These are phyloP conservation scores for Nakataea oryzae DNA, from an alignment of 2,329 filamentous ascomycete species.

Conservation along the genomic window DNA sequence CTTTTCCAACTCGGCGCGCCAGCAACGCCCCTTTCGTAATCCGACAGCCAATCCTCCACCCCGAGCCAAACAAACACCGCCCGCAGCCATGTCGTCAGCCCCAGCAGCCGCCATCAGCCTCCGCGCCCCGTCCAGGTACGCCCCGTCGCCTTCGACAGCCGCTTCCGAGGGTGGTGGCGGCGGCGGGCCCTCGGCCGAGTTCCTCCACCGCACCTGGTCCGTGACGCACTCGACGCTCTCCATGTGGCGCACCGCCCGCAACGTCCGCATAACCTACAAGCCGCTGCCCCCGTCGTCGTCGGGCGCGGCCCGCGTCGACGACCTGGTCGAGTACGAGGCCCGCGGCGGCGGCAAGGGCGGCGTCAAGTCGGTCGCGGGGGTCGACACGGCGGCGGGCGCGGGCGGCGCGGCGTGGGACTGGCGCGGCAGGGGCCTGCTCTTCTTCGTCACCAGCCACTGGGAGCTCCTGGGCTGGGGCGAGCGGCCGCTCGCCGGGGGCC, in stretches of 20 bases:
- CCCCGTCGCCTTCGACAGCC: conserved; percentile 14
- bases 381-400: conserved; percentile 40
- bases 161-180: conserved; percentile 19
- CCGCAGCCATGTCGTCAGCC: not conserved
- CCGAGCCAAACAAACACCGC: not conserved
- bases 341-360: conserved; percentile 26
- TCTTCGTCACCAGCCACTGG: conserved; percentile 67
- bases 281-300: conserved; percentile 26
- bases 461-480: conserved; percentile 71
- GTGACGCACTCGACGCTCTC: conserved; percentile 66
- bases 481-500: conserved; percentile 23
- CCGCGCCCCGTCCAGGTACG: conserved; percentile 39
- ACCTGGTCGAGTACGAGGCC: conserved; percentile 61
- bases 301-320: conserved; percentile 44
- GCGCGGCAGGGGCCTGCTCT: conserved; percentile 67
- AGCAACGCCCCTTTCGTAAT: not conserved
- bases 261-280: conserved; percentile 70
- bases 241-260: conserved; percentile 74
- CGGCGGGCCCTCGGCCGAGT: conserved; percentile 39
- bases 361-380: conserved; percentile 52
- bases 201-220: conserved; percentile 58
- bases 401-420: conserved; percentile 51
- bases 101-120: conserved; percentile 19
- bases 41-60: not conserved
- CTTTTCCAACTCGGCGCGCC: not conserved